A percentile compares a stretch with the other conserved stretches of the same genome.
These are phyloP conservation scores for Mallotus nudiflorus DNA, from an alignment of 345 rosid species.

Conservation along the genomic window DNA sequence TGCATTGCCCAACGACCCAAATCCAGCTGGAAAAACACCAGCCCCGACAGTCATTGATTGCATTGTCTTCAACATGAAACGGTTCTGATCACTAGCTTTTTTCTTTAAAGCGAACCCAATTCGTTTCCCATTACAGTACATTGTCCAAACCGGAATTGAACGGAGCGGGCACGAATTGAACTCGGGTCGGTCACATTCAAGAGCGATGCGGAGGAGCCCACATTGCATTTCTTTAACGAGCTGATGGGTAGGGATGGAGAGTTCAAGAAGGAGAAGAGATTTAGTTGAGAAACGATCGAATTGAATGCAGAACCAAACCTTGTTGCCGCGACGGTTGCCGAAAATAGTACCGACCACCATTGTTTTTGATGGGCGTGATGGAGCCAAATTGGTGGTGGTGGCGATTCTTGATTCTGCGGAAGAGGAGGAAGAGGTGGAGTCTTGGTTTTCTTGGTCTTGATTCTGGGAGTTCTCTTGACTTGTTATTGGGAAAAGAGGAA, in stretches of 20 bases:
- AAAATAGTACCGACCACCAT: conserved; percentile 82
- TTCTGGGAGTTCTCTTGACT: conserved; percentile 12
- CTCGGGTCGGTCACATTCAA: conserved; percentile 59
- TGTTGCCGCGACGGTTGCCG: conserved; percentile 79
- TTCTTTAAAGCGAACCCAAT: conserved; percentile 64
- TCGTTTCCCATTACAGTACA: conserved; percentile 67
- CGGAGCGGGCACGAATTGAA: conserved; percentile 51
- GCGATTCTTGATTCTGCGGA: conserved; percentile 29
- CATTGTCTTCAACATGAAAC: conserved; percentile 59
- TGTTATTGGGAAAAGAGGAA: conserved; percentile 25
- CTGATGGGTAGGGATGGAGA: conserved; percentile 62
- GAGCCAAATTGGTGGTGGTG: conserved; percentile 8
- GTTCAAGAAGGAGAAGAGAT: conserved; percentile 75
- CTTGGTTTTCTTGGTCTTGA: conserved; percentile 20
- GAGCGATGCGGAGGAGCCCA: conserved; percentile 74
- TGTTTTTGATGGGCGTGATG: conserved; percentile 67
- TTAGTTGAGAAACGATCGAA: conserved; percentile 68
- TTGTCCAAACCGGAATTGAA: conserved; percentile 67
- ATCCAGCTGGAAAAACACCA: conserved; percentile 59
- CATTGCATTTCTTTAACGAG: conserved; percentile 71
- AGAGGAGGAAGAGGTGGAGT: conserved; percentile 32
- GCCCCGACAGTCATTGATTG: conserved; percentile 82
- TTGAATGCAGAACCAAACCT: conserved; percentile 88
- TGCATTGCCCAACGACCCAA: conserved; percentile 38
- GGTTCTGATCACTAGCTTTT: conserved; percentile 45